These are phyloP conservation scores for Takakia lepidozioides DNA, from an alignment of 225 moss, liverwort and hornwort genomes.

Conservation along the genomic window DNA sequence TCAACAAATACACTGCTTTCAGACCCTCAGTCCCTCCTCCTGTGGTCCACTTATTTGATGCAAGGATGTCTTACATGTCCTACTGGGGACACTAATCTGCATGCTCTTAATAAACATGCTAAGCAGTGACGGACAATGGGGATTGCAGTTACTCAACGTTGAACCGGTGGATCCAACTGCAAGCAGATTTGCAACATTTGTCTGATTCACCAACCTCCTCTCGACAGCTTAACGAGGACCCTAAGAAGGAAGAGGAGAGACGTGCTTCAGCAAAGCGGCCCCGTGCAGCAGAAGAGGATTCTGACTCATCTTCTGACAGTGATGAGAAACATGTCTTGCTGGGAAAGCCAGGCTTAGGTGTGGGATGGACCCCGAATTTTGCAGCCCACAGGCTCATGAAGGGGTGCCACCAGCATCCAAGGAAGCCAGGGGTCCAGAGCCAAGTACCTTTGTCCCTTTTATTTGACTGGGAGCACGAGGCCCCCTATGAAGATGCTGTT, in stretches of 20 bases:
- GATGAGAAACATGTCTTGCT: conserved; percentile 29
- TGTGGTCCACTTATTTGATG: too few species aligned
- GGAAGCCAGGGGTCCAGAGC: conserved; percentile 25
- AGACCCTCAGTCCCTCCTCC: too few species aligned
- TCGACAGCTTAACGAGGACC: conserved; percentile 33
- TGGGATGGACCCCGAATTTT: conserved; percentile 30
- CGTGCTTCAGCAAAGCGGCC: conserved; percentile 59
- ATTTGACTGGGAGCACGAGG: conserved; percentile 97
- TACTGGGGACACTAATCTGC: too few species aligned
- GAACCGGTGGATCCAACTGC: conserved; percentile 98
- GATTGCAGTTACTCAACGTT: conserved; percentile 73
- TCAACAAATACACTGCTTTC: too few species aligned
- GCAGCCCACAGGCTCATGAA: conserved; percentile 19
- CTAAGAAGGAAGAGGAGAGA: conserved; percentile 32
- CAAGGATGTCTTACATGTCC: conserved; percentile 14
- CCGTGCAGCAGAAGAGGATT: conserved; percentile 46
- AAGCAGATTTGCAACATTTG: conserved; percentile 79
- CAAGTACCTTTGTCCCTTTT: conserved; percentile 47
- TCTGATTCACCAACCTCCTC: conserved; percentile 64
- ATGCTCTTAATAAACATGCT: neutral
- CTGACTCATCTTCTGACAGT: conserved; percentile 17
- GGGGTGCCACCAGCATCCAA: conserved; percentile 12
- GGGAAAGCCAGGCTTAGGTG: conserved; percentile 22
- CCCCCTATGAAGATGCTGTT: conserved; percentile 80
- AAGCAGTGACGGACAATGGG: neutral